Percentiles rank a stretch among this genome's conserved stretches.
phyloP scores from a whole-genome alignment of 2,329 filamentous ascomycete species.

The Penicillium sp. region DNA sequence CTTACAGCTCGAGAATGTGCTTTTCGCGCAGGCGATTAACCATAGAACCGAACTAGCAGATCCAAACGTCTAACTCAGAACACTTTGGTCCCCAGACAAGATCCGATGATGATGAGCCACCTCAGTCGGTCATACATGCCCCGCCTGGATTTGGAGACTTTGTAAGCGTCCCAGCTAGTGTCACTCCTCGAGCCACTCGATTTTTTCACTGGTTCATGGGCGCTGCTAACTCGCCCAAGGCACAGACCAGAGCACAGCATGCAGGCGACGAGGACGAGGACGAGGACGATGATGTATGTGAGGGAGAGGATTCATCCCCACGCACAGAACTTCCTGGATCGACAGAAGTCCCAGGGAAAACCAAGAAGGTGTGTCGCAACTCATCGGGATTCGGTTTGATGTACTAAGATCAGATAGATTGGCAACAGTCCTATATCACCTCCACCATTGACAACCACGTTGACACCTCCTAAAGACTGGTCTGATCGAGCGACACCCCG shows the following conservation, averaged over 20 bases:
- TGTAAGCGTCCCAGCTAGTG: slow-evolving; percentile 47
- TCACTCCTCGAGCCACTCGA: too few relatives aligned
- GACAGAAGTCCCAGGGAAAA: slow-evolving; percentile 5
- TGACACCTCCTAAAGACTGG: slow-evolving; percentile 61
- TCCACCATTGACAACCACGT: slow-evolving; percentile 68
- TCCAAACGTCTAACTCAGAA: slow-evolving; percentile 25
- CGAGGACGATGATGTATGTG: slow-evolving; percentile 5
- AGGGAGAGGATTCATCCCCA: slow-evolving; percentile 11
- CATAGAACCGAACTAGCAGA: too few relatives aligned
- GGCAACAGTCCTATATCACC: slow-evolving; percentile 51
- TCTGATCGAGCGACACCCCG: slow-evolving; percentile 68
- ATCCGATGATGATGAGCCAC: slow-evolving; percentile 61
- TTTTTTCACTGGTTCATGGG: too few relatives aligned
- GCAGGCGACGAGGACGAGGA: not conserved
- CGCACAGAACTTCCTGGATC: slow-evolving; percentile 3
- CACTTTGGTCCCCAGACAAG: slow-evolving; percentile 24
- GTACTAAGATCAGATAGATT: slow-evolving; percentile 9
- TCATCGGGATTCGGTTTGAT: not conserved
- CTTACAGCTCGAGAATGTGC: not conserved
- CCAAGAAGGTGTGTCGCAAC: slow-evolving; percentile 14
- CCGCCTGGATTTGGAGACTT: slow-evolving; percentile 76
- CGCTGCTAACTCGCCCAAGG: not conserved
- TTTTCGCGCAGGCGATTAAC: too few relatives aligned
- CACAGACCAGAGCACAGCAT: not conserved
- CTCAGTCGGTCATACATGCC: slow-evolving; percentile 85